phyloP scores from a whole-genome alignment of 2,329 filamentous ascomycete genomes.

The Coniochaeta pulveracea region DNA sequence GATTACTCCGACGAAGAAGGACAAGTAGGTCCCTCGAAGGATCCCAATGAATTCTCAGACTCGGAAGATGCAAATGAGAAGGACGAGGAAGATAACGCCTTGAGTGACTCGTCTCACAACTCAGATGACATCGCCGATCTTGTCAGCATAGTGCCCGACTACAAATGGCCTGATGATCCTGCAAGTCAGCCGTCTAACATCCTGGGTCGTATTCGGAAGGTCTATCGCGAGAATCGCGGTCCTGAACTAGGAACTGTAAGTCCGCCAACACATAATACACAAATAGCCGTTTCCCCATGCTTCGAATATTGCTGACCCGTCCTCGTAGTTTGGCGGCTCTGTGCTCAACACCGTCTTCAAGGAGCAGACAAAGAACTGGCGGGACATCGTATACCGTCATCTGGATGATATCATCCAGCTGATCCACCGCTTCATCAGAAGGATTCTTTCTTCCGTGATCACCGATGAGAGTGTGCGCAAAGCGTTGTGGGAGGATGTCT shows the following conservation, averaged over 20 bases:
- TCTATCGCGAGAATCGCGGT: slow-evolving; percentile 33
- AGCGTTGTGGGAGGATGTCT: slow-evolving; percentile 27
- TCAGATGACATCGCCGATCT: too few relatives aligned
- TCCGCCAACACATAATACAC: too few relatives aligned
- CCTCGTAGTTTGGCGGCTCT: slow-evolving; percentile 20
- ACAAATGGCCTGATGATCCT: too few relatives aligned
- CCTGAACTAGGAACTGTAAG: slow-evolving; percentile 43
- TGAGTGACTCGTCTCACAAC: too few relatives aligned
- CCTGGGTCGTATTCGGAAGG: slow-evolving; percentile 27
- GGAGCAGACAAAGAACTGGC: slow-evolving; percentile 44
- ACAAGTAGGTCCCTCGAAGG: neutral
- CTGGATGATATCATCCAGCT: slow-evolving; percentile 36
- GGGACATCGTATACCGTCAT: slow-evolving; percentile 31
- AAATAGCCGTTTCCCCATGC: too few relatives aligned
- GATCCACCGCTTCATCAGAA: slow-evolving; percentile 40
- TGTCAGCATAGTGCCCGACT: too few relatives aligned
- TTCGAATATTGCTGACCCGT: neutral
- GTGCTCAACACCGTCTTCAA: slow-evolving; percentile 35
- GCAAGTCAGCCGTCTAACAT: too few relatives aligned
- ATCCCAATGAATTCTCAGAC: slow-evolving; percentile 14
- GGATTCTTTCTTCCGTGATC: slow-evolving; percentile 29
- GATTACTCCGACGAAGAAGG: too few relatives aligned
- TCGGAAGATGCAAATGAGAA: too few relatives aligned
- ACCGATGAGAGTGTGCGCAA: slow-evolving; percentile 27
- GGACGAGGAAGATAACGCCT: too few relatives aligned